Evolutionary conservation across 2,329 filamentous ascomycete species (phyloP), one percentile per base, ranked within the genome.

Genomic region (Proliferodiscus dingleyae): DNA sequence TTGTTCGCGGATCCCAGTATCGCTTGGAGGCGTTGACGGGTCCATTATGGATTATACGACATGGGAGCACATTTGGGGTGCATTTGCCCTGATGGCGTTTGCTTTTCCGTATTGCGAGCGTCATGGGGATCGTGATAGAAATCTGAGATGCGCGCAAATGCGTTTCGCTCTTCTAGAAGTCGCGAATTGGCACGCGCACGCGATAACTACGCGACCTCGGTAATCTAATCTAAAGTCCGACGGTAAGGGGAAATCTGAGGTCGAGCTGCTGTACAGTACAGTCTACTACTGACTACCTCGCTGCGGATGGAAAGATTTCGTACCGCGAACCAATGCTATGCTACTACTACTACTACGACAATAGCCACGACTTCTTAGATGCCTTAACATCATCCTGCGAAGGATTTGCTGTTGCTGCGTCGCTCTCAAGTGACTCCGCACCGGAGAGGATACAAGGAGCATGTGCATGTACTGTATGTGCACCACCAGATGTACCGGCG

Each of bases 31-130:
- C 71, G 41, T 81, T 76, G 43, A 91, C 71, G 1, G 81, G 73
- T 1, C 90, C 90, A 56, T 86, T 80, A 65, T 94, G 84, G 58
- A 90, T 77, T 60, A 96, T 80, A 44, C 80, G 78, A 59, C 87
- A 93, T 3, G 90, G 89, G 11, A 96, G 73, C 16, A 95, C 69
- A 60, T 95, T 84, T 3, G 84, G 59, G 0, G 49, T 56, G 47
- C 57, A 63, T 52, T 55, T 57, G 8, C 57, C 56, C 38, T 58
- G 49, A 28, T 60, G 49, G 18, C 7, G 42, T 32, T 57, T 55
- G 29, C 49, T 50, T 45, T 59, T 58, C 32, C 56, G 52, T 18
- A 64, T 56, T 26, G 60, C 51, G 37, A 61, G 47, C 61, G 62
- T 62, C 15, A 33, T 49, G 29, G 11, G 11, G 23, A 11, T 48